phyloP scores from a whole-genome alignment of 108 stramenopile genomes.

The Cyclotella cryptica region DNA sequence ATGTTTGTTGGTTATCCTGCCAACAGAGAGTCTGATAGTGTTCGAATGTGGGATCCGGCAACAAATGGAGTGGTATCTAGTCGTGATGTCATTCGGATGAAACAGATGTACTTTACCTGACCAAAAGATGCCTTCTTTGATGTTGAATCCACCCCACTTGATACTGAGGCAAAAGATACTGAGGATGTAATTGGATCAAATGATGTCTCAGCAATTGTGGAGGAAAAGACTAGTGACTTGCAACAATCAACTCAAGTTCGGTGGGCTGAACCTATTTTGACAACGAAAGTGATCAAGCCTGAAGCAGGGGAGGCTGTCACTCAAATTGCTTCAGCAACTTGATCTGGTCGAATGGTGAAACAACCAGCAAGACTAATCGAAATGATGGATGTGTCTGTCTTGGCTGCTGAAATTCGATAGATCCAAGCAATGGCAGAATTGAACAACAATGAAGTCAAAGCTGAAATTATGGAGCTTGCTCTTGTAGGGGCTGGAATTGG shows the following conservation, averaged over 20 bases:
- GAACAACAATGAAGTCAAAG: too few relatives aligned
- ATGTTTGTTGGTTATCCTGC: conserved; percentile 46
- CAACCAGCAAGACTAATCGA: neutral
- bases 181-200: too few relatives aligned
- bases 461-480: neutral
- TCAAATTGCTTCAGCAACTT: neutral
- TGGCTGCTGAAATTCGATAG: too few relatives aligned
- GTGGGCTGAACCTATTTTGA: neutral
- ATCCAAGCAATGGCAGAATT: too few relatives aligned
- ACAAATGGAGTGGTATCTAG: neutral
- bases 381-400: neutral
- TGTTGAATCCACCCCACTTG: neutral
- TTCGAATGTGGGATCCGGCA: conserved; percentile 9
- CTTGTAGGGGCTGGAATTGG: conserved; percentile 6
- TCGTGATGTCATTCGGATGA: conserved; percentile 33
- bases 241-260: neutral
- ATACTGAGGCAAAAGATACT: neutral
- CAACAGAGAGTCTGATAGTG: neutral
- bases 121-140: neutral
- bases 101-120: conserved; percentile 14
- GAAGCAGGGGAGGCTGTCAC: neutral
- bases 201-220: too few relatives aligned
- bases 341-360: neutral
- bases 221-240: too few relatives aligned
- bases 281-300: neutral